Percentiles rank a stretch among this genome's conserved stretches.
Conservation (phyloP, 305 asterid genomes). For the Fraxinus platypoda region DNA sequence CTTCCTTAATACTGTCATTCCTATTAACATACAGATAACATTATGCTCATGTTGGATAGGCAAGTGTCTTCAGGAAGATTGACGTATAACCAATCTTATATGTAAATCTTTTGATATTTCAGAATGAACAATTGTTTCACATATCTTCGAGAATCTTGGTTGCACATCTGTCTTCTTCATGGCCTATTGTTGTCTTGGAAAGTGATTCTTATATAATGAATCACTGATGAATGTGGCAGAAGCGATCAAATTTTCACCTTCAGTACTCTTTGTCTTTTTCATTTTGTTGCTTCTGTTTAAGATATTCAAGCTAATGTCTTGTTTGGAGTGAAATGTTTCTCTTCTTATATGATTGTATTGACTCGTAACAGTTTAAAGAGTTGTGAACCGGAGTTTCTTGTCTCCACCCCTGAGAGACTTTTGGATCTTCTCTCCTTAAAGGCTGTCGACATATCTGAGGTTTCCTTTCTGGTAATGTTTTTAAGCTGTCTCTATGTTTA, state of each 20-base stretch:
- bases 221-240: not conserved
- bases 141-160: not conserved
- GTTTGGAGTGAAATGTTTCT: not conserved
- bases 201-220: not conserved
- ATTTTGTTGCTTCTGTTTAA: not conserved
- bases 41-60: not conserved
- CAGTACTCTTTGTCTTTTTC: not conserved
- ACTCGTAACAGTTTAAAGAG: slow-evolving; percentile 59
- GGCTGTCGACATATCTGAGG: slow-evolving; percentile 65
- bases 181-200: not conserved
- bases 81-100: not conserved
- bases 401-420: slow-evolving; percentile 87
- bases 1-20: not conserved
- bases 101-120: not conserved
- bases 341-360: slow-evolving; percentile 16
- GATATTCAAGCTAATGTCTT: not conserved
- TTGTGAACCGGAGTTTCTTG: slow-evolving; percentile 79
- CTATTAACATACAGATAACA: not conserved
- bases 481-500: not conserved
- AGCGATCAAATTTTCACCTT: not conserved
- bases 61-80: not conserved
- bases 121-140: not conserved
- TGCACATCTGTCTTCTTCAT: not conserved
- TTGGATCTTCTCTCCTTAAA: slow-evolving; percentile 60
- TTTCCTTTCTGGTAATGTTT: slow-evolving; percentile 66